phyloP scores from a whole-genome alignment of 1,139 yeast species.

The Taphrina sp. region DNA sequence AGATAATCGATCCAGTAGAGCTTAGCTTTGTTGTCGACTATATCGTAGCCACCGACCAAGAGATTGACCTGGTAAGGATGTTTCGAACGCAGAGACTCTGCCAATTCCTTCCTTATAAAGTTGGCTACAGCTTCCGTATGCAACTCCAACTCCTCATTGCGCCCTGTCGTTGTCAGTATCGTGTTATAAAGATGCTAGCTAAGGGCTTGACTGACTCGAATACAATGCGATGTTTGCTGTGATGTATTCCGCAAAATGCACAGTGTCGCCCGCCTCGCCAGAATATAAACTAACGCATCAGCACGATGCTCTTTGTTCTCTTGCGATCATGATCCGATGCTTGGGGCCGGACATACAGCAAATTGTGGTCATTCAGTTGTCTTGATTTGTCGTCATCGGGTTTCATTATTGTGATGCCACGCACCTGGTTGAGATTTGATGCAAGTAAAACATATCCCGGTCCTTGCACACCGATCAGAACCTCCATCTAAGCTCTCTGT shows the following conservation, averaged over 20 bases:
- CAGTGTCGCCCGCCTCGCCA: constrained; percentile 95
- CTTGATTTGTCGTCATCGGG: constrained; percentile 87
- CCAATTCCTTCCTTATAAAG: constrained; percentile 82
- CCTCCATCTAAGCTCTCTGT: too few relatives aligned
- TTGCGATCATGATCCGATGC: too few relatives aligned
- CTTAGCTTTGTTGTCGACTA: constrained; percentile 59
- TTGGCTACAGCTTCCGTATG: constrained; percentile 83
- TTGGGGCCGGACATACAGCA: constrained; percentile 54
- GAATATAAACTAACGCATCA: constrained; percentile 57
- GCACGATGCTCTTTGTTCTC: too few relatives aligned
- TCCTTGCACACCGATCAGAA: constrained; percentile 31
- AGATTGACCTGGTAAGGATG: constrained; percentile 94
- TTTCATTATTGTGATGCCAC: constrained; percentile 89
- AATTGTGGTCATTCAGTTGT: constrained; percentile 66
- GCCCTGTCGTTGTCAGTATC: constrained; percentile 47
- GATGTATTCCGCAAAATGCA: constrained; percentile 34
- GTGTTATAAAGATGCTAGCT: neutral
- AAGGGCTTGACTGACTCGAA: constrained; percentile 8
- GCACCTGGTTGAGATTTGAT: constrained; percentile 87
- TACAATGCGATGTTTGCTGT: constrained; percentile 83
- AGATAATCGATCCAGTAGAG: constrained; percentile 90
- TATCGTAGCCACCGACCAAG: constrained; percentile 80
- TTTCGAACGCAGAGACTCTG: constrained; percentile 78
- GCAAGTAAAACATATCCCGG: constrained; percentile 48
- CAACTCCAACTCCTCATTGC: constrained; percentile 72